Conservation (phyloP, 164 flowering plant species). For the Vitis amurensis region DNA sequence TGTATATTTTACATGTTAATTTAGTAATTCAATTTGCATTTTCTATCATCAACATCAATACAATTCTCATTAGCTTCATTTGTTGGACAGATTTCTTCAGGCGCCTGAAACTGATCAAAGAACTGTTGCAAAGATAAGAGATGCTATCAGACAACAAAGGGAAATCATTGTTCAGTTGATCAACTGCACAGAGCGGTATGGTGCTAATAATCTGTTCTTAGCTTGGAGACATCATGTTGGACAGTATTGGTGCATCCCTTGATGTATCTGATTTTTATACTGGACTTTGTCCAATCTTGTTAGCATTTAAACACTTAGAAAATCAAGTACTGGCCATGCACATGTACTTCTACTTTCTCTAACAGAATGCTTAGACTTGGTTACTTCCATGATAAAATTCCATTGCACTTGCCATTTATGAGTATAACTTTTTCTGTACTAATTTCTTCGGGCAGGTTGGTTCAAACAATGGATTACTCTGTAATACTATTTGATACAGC, state of each 20-base stretch:
- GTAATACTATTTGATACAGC: constrained; percentile 97
- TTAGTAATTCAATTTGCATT: neutral
- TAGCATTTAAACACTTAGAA: neutral
- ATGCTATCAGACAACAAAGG: constrained; percentile 85
- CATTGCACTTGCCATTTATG: neutral
- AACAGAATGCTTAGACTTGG: too few species aligned
- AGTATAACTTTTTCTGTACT: neutral
- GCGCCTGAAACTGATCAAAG: constrained; percentile 97
- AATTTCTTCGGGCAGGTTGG: constrained; percentile 54
- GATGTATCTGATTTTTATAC: neutral
- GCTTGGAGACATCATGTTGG: constrained; percentile 24
- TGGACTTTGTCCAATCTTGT: neutral
- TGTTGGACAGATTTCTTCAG: constrained; percentile 79
- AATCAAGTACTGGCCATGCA: neutral
- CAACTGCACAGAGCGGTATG: constrained; percentile 88
- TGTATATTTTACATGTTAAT: constrained; percentile 5
- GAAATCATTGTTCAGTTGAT: constrained; percentile 96
- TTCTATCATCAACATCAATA: neutral
- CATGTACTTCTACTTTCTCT: neutral
- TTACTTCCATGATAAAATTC: neutral
- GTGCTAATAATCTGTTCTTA: constrained; percentile 4
- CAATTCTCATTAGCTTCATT: neutral
- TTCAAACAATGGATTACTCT: constrained; percentile 97
- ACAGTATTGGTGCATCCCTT: neutral
- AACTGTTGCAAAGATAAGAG: constrained; percentile 81